Evolutionary conservation across 441 rosid species (phyloP).

Genomic region (Eruca vesicaria): DNA sequence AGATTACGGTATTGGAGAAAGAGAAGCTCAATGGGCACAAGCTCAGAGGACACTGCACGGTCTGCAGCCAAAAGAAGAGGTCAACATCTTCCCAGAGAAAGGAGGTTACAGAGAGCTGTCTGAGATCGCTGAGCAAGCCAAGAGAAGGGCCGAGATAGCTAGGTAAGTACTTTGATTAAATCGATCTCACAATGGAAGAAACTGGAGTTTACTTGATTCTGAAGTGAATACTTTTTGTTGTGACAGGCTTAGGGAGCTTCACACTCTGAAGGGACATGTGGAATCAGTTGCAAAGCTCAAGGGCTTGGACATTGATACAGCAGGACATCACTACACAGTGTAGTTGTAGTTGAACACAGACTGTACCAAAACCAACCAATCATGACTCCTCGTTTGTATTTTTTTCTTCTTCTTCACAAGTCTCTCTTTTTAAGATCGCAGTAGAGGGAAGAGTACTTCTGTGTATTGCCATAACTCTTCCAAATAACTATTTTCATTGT

Average conservation of each 20-base stretch:
- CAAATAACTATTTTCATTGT: conserved; percentile 27
- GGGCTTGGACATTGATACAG: conserved; percentile 90
- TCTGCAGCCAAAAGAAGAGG: conserved; percentile 73
- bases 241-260: conserved; percentile 87
- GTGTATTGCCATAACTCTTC: conserved; percentile 42
- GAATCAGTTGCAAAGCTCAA: conserved; percentile 96
- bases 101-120: conserved; percentile 81
- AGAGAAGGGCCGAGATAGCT: conserved; percentile 87
- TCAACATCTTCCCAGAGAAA: conserved; percentile 61
- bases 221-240: conserved; percentile 13
- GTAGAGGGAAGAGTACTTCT: conserved; percentile 37
- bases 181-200: background rate
- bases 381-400: conserved; percentile 14
- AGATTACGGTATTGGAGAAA: conserved; percentile 86
- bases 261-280: conserved; percentile 90
- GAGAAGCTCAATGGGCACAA: conserved; percentile 95
- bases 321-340: conserved; percentile 93
- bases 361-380: conserved; percentile 20
- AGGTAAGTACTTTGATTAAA: conserved; percentile 45
- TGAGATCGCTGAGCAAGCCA: conserved; percentile 95
- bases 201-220: background rate
- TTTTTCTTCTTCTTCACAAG: conserved; percentile 15
- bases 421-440: conserved; percentile 25
- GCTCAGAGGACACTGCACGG: conserved; percentile 92
- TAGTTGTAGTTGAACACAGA: conserved; percentile 33